Evolutionary conservation across 2,329 filamentous ascomycete genomes (phyloP), one percentile per base, ranked within the genome.

Genomic region (Rhynchosporium secalis): DNA sequence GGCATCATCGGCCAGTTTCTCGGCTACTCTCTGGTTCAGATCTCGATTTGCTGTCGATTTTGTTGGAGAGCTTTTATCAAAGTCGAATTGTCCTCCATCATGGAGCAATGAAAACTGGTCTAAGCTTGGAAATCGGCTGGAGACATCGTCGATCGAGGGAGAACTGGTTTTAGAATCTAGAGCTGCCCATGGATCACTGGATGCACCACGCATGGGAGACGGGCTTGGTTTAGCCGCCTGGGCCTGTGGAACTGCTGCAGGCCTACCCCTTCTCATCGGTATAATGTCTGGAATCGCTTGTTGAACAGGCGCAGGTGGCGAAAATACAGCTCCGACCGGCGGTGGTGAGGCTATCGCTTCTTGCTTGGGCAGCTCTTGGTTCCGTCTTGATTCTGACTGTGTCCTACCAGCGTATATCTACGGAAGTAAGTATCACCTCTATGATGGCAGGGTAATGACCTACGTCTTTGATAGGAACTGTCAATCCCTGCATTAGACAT

Each of bases 41-140:
- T 82, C 80, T 20, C 81, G 80, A 36, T 83, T 76, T 46, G 79
- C 36, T 81, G 76, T 51, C 77, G 76, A 10, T 79, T 77, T 66
- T 74, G 75, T 45, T 78, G 82, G 78, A 6, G 79, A 76, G n/a
- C 80, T 74, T 13, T 80, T 77, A 63, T 91, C 88, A 73, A 97
- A 97, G 60, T 94, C 88, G 70, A 97, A 97, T 63, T 91, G 93
- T 64, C 85, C 78, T 3, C 90, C 90, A 65, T 98, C 92, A 69
- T 96, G 92, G 49, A 97, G 79, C 20, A 99, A 80, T 3, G 94
- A 88, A 72, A 99, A 99, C 69, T 98, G 91, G 71, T 98, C 93
- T 29, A 99, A 80, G 5, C 91, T 93, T 0, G 95, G 95, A 69
- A 97, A 99, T 58, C 90, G 85, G 33, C 86, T 83, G 0, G 94